Evolutionary conservation across 2,329 filamentous ascomycete species (phyloP), one percentile per base, ranked within the genome.

Genomic region (Davidsoniella eucalypti): DNA sequence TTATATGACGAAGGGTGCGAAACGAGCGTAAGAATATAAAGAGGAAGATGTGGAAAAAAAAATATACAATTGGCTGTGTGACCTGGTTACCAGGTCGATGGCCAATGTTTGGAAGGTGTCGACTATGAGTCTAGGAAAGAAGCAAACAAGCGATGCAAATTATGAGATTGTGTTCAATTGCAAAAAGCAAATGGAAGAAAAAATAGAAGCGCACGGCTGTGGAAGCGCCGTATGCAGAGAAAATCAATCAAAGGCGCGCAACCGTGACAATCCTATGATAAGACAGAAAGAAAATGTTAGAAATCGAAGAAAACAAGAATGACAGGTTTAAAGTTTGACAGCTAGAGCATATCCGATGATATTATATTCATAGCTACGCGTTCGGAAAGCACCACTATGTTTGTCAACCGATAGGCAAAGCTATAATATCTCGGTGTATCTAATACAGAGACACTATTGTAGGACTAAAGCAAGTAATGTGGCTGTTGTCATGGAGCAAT

Each of bases 401-500:
- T 47, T 14, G 18, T 38, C 18, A 7, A 2, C 25, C 16, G 12
- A 25, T 37, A 23, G n/a, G 29, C 26, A 21, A 25, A 39, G 29
- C 12, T 16, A 9, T 9, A 29, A 29, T 25, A 7, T 21, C 17
- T 42, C 40, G 2, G 40, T 23, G 26, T 33, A 10, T 9, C 10
- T 33, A 33, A 5, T 33, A 8, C 10, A 33, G 6, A n/a, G n/a
- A 26, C 29, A 4, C 18, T 39, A 37, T 25, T 47, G 44, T 29
- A 38, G 36, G 44, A 47, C n/a, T 21, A 47, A 14, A 42, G 37
- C 47, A 18, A 49, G n/a, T 21, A 49, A 47, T 14, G 44, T 49
- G 47, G 47, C 47, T 49, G 47, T 49, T 49, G 47, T 39, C 26
- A 42, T 42, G 47, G 47, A n/a, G 29, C 21, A 29, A 25, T n/a